A percentile compares a stretch with the other conserved stretches of the same genome.
phyloP scores from a whole-genome alignment of 192 early-diverging fungal species.

The Powellomyces hirtus region DNA sequence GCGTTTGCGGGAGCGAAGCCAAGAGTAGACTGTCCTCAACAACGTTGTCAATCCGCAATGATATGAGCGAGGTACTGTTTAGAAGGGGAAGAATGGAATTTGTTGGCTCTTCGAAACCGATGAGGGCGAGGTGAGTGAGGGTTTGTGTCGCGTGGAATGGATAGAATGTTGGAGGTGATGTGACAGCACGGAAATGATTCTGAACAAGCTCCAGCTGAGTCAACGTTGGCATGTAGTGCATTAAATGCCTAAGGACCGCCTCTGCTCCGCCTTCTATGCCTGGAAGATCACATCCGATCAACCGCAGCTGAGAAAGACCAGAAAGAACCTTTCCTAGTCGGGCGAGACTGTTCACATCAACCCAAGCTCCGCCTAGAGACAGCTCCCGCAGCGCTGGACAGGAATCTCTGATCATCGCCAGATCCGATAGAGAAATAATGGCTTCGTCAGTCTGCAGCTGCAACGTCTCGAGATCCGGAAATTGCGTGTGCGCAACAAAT shows the following conservation, averaged over 20 bases:
- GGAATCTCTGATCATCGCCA: neutral
- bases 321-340: neutral
- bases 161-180: neutral
- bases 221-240: neutral
- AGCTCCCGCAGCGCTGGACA: neutral
- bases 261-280: neutral
- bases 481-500: neutral
- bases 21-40: neutral
- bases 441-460: conserved; percentile 7
- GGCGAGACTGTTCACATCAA: neutral
- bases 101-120: neutral
- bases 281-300: conserved; percentile 1
- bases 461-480: neutral
- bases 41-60: neutral
- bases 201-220: neutral
- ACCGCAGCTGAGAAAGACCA: neutral
- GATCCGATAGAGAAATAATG: neutral
- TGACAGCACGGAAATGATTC: neutral
- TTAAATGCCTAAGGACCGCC: neutral
- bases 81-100: neutral
- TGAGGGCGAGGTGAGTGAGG: neutral
- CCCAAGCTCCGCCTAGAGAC: neutral
- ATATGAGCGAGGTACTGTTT: neutral
- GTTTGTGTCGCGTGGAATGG: neutral
- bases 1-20: neutral